Evolutionary conservation across 1,139 yeast species (phyloP).

Genomic region (Candida tropicalis): DNA sequence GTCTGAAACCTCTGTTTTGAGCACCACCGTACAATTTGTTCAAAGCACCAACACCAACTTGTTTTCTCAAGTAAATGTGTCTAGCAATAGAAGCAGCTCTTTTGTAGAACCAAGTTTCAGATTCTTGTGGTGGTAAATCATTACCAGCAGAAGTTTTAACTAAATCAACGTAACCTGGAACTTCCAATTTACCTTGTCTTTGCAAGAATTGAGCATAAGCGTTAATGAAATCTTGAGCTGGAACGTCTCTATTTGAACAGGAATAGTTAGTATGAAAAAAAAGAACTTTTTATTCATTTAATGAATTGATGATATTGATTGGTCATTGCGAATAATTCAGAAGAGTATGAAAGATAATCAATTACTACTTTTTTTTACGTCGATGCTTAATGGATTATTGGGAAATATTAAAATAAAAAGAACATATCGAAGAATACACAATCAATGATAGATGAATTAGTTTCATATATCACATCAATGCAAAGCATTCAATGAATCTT

Average conservation of each 20-base stretch:
- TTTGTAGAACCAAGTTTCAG: conserved; percentile 99
- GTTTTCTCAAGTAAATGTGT: conserved; percentile 99
- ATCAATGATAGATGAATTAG: too few relatives aligned
- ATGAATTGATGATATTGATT: not conserved
- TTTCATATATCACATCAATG: too few relatives aligned
- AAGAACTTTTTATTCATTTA: too few relatives aligned
- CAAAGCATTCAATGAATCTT: too few relatives aligned
- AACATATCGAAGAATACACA: not conserved
- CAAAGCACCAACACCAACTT: conserved; percentile 98
- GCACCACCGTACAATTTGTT: conserved; percentile 99
- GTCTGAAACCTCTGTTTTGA: conserved; percentile 98
- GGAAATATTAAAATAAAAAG: not conserved
- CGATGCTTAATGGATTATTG: conserved; percentile 6
- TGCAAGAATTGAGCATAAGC: conserved; percentile 99
- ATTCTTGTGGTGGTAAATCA: conserved; percentile 99
- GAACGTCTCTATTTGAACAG: conserved; percentile 88
- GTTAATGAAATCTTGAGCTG: conserved; percentile 99
- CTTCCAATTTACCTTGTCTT: conserved; percentile 99
- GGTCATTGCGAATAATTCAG: conserved; percentile 1
- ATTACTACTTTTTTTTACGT: too few relatives aligned
- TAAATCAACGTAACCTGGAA: conserved; percentile 99
- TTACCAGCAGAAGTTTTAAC: conserved; percentile 99
- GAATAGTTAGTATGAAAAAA: conserved; percentile 32
- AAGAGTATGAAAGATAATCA: not conserved
- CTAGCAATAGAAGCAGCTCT: conserved; percentile 99